A percentile compares a stretch with the other conserved stretches of the same genome.
Evolutionary conservation across 140 eudicot species (phyloP).

Genomic region (Ambrosia hybrid): DNA sequence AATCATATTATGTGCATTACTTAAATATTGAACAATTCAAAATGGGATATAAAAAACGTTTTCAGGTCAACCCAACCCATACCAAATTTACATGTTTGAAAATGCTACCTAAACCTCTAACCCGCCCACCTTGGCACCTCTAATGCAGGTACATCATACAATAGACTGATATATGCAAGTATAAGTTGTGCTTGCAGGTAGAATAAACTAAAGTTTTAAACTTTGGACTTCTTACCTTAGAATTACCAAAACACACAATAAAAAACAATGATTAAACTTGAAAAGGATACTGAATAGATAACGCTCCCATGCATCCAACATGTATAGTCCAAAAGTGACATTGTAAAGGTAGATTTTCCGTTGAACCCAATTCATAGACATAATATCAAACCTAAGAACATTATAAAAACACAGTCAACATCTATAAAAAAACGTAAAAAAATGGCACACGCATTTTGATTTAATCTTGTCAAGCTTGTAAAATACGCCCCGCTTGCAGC

Average conservation of each 20-base stretch:
- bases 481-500: neutral
- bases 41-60: too few species aligned
- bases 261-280: neutral
- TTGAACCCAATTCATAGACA: conserved; percentile 71
- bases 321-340: conserved; percentile 77
- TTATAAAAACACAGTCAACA: neutral
- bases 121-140: too few species aligned
- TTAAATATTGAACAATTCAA: too few species aligned
- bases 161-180: neutral
- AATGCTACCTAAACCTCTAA: too few species aligned
- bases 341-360: conserved; percentile 80
- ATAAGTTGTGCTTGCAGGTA: neutral
- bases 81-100: neutral
- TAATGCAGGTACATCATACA: neutral
- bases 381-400: conserved; percentile 24
- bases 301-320: conserved; percentile 89
- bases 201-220: neutral
- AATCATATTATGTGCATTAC: too few species aligned
- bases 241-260: neutral
- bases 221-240: neutral
- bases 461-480: neutral
- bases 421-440: neutral
- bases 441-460: neutral
- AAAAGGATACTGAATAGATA: conserved; percentile 79
- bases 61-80: neutral